Evolutionary conservation across 2,329 filamentous ascomycete genomes (phyloP).

Genomic region (Alternaria angustiovoidea): DNA sequence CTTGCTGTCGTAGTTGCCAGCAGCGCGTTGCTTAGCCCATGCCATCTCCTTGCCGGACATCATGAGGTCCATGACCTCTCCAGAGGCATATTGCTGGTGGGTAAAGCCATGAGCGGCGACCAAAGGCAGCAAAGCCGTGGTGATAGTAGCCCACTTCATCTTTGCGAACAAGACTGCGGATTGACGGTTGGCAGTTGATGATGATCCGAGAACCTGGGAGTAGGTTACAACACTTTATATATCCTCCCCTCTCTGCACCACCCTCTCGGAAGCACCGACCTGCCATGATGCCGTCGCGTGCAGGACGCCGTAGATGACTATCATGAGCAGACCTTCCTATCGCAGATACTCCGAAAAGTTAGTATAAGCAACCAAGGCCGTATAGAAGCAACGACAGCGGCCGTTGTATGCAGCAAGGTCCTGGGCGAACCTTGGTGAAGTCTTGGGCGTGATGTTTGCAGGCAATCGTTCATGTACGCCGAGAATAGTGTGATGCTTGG

Average conservation of each 20-base stretch:
- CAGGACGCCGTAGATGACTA: constrained; percentile 24
- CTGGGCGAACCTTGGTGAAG: constrained; percentile 30
- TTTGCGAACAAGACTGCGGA: constrained; percentile 30
- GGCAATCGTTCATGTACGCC: constrained; percentile 22
- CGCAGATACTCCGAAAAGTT: constrained; percentile 31
- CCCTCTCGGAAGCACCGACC: constrained; percentile 10
- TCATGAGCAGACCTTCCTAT: constrained; percentile 41
- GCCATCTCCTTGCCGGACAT: constrained; percentile 46
- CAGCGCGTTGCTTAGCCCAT: constrained; percentile 43
- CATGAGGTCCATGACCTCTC: constrained; percentile 47
- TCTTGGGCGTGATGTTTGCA: constrained; percentile 22
- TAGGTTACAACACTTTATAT: constrained; percentile 25
- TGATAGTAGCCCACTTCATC: constrained; percentile 46
- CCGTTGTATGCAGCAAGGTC: constrained; percentile 22
- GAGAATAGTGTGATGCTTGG: constrained; percentile 24
- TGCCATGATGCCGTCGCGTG: constrained; percentile 22
- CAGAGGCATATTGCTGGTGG: constrained; percentile 43
- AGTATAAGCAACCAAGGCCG: constrained; percentile 43
- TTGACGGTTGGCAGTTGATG: constrained; percentile 34
- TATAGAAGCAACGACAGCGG: constrained; percentile 29
- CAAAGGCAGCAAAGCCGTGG: constrained; percentile 42
- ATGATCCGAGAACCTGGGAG: constrained; percentile 24
- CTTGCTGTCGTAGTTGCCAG: constrained; percentile 43
- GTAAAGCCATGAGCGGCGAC: constrained; percentile 39
- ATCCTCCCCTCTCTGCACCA: constrained; percentile 2